These are phyloP conservation scores for Moricandia moricandioides DNA, from an alignment of 345 rosid genomes.

Conservation along the genomic window DNA sequence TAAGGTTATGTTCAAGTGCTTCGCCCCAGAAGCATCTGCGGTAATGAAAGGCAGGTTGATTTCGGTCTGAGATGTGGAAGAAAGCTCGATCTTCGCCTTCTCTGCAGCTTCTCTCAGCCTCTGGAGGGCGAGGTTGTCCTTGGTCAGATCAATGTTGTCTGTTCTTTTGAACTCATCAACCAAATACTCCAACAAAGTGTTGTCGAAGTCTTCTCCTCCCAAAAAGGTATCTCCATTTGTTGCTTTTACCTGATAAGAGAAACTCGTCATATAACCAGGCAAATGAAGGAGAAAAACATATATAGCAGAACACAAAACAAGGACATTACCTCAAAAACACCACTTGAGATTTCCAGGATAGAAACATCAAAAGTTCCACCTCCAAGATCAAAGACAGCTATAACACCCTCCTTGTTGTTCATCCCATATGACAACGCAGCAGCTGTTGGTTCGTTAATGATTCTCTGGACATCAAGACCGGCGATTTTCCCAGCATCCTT, in stretches of 20 bases:
- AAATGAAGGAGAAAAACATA: background rate
- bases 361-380: conserved; percentile 55
- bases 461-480: conserved; percentile 52
- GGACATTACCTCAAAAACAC: conserved; percentile 47
- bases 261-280: background rate
- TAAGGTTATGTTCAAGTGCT: conserved; percentile 46
- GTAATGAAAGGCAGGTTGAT: conserved; percentile 50
- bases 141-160: conserved; percentile 44
- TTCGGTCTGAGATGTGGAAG: conserved; percentile 49
- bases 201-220: conserved; percentile 59
- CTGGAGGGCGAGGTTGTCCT: conserved; percentile 51
- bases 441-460: conserved; percentile 54
- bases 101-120: conserved; percentile 53
- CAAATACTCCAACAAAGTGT: conserved; percentile 42
- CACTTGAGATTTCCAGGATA: conserved; percentile 48
- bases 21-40: conserved; percentile 48
- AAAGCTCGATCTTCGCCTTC: conserved; percentile 50
- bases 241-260: conserved; percentile 43
- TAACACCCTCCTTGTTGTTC: conserved; percentile 50
- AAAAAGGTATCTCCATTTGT: conserved; percentile 53
- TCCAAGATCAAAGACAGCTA: conserved; percentile 52
- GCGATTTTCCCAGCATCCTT: conserved; percentile 57
- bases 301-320: background rate
- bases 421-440: conserved; percentile 50
- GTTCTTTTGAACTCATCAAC: conserved; percentile 43